Evolutionary conservation across 805 yeast genomes (phyloP), one percentile per base, ranked within the genome.

Genomic region (Schwanniomyces pseudopolymorphus): DNA sequence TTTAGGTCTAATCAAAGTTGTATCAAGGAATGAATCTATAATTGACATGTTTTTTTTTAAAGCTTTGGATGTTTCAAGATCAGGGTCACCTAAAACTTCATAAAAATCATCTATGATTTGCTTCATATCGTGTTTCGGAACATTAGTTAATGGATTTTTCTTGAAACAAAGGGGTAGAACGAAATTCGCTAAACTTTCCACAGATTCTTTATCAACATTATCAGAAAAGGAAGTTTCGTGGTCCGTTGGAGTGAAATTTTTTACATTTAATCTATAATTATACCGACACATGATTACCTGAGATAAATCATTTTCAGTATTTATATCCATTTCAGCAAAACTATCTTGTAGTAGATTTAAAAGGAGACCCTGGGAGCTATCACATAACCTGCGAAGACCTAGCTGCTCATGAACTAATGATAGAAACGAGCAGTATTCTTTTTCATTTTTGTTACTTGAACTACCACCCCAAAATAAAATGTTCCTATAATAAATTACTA

Each of bases 211-310:
- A 33, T 70, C 68, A 44, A 72, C 53, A 13, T 55, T 57, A 2
- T 60, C 63, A 13, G 53, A 53, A 25, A 50, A 46, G n/a, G 63
- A 64, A 33, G 75, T 62, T 33, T 61, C 74, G 57, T 92, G 98
- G 50, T 89, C 86, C 35, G 72, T 77, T 0, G 94, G 89, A 2
- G 72, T 72, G 50, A 81, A 82, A 14, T 73, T 72, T 11, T 84
- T 89, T 9, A 80, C 71, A 1, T 83, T 69, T 3, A 90, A 69
- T 2, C 71, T 66, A 42, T 88, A 74, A 39, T 89, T 95, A 56
- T 85, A 89, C 8, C 87, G 76, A 60, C 99, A 94, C 51, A 82
- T 75, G 19, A 94, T 65, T 27, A 89, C 75, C 57, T 92, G 98
- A 7, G 89, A 75, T 40, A 92, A 61, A 39, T 89, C 94, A 7